These are phyloP conservation scores for Solanum megistacrolobum DNA, from an alignment of 257 asterid species.

Conservation along the genomic window DNA sequence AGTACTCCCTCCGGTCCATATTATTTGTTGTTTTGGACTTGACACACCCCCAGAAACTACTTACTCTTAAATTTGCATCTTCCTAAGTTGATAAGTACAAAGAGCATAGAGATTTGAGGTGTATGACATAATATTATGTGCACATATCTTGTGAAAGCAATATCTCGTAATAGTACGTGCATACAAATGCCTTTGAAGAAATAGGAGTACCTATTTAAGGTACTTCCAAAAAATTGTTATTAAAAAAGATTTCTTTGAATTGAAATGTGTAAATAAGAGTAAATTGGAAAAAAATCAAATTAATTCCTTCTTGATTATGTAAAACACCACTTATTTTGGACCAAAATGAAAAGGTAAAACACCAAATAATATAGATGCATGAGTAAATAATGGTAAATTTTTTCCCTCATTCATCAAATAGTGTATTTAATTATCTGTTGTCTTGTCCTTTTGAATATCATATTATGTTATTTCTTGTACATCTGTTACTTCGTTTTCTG, in stretches of 20 bases:
- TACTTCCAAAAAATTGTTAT: background rate
- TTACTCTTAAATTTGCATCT: background rate
- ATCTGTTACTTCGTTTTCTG: too few species aligned
- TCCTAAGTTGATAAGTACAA: background rate
- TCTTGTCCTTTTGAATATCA: background rate
- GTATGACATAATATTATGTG: background rate
- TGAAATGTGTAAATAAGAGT: background rate
- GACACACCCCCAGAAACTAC: background rate
- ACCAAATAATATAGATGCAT: background rate
- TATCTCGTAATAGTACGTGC: background rate
- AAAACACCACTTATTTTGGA: background rate
- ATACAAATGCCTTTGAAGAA: background rate
- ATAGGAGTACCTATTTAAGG: background rate
- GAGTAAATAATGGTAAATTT: background rate
- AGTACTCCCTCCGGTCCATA: background rate
- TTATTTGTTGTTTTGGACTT: background rate
- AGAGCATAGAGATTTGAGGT: background rate
- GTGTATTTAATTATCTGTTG: too few species aligned
- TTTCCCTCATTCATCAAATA: background rate
- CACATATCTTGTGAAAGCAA: background rate
- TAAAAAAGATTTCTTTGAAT: background rate
- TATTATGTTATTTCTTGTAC: background rate
- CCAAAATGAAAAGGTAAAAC: background rate
- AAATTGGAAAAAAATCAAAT: background rate
- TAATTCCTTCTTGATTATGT: background rate